Evolutionary conservation across 176 grass and related monocot genomes (phyloP).

Genomic region (Oryza australiensis): DNA sequence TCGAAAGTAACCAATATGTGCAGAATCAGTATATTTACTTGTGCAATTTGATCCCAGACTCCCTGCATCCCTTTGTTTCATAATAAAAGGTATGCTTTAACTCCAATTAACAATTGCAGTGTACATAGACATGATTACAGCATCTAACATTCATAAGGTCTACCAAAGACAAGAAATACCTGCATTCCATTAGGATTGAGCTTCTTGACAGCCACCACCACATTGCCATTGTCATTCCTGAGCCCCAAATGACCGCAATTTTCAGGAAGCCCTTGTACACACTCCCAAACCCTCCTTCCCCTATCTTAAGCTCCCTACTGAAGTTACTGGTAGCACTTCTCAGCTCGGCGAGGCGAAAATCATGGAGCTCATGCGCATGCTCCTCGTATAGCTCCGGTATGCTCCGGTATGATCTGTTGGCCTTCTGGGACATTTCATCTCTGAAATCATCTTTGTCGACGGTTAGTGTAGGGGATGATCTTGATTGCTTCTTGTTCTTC

Average conservation of each 20-base stretch:
- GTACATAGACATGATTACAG: no score
- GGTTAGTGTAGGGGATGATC: background rate
- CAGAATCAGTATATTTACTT: background rate
- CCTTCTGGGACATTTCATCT: background rate
- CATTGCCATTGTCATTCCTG: background rate
- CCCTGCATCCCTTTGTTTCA: no score
- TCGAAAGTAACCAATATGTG: background rate
- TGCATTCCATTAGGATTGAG: slow-evolving; percentile 54
- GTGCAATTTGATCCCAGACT: background rate
- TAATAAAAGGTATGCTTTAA: no score
- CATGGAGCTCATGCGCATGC: background rate
- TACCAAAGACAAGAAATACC: slow-evolving; percentile 14
- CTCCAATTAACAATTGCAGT: no score
- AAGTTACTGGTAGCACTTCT: background rate
- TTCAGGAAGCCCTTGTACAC: background rate
- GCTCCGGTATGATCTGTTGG: background rate
- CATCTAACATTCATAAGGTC: background rate
- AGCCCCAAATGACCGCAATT: background rate
- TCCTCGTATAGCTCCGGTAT: background rate
- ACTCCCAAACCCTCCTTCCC: background rate
- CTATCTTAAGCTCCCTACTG: background rate
- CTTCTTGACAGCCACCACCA: slow-evolving; percentile 49
- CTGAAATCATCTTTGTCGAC: background rate
- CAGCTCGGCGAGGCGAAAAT: background rate
- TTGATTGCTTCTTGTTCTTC: background rate